Conservation (phyloP, 768 basidiomycete genomes). For the Pholiota molesta region DNA sequence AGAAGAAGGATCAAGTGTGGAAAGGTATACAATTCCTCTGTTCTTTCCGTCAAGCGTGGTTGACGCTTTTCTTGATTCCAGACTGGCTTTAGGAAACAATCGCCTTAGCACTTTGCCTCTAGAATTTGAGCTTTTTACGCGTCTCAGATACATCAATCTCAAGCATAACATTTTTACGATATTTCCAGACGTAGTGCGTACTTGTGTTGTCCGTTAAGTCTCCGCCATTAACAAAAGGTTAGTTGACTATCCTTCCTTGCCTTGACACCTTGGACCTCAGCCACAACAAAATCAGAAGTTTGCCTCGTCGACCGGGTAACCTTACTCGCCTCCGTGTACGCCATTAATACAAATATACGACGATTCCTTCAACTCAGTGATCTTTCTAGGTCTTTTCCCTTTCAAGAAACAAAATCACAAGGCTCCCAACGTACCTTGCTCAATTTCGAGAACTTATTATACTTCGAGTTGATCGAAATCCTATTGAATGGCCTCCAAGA, state of each 20-base stretch:
- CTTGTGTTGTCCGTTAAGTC: constrained; percentile 3
- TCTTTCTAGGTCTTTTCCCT: constrained; percentile 75
- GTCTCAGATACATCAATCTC: constrained; percentile 84
- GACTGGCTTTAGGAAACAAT: constrained; percentile 88
- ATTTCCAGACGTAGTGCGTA: constrained; percentile 86
- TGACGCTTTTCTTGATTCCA: constrained; percentile 30
- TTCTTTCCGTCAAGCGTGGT: background rate
- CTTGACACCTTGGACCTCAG: constrained; percentile 95
- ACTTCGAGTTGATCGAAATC: constrained; percentile 88
- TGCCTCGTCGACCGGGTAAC: constrained; percentile 81
- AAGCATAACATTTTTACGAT: constrained; percentile 80
- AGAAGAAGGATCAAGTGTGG: constrained; percentile 54
- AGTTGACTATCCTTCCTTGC: constrained; percentile 85
- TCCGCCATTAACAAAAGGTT: constrained; percentile 8
- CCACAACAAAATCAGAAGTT: constrained; percentile 81
- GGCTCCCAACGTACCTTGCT: constrained; percentile 77
- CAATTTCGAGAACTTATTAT: constrained; percentile 75
- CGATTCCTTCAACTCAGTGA: background rate
- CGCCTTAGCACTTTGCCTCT: constrained; percentile 75
- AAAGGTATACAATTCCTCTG: constrained; percentile 47
- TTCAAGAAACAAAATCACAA: constrained; percentile 80
- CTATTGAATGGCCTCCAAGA: constrained; percentile 90
- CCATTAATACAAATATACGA: background rate
- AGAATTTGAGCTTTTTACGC: constrained; percentile 71
- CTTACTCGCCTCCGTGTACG: constrained; percentile 73